Percentiles rank a stretch among this genome's conserved stretches.
Conservation (phyloP, 129 eudicot genomes). For the Pulicaria dysenterica region DNA sequence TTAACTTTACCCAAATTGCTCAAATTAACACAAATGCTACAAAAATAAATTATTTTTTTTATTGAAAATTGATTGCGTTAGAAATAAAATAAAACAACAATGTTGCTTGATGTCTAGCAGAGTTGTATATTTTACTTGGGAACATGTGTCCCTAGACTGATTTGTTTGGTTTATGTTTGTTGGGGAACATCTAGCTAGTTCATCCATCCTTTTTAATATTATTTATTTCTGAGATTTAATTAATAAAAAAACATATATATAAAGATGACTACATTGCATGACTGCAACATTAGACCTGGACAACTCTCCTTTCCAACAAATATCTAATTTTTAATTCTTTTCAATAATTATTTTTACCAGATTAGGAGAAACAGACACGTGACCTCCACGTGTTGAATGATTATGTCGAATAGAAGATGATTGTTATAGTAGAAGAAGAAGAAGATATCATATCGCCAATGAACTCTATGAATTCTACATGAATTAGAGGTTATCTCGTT, state of each 20-base stretch:
- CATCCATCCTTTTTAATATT: constrained; percentile 16
- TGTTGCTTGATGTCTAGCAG: constrained; percentile 17
- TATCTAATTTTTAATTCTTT: constrained; percentile 3
- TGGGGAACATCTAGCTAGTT: constrained; percentile 30
- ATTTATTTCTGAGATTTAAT: not conserved
- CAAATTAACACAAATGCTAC: no score
- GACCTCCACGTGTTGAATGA: constrained; percentile 3
- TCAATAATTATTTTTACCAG: not conserved
- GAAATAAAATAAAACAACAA: not conserved
- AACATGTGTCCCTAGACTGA: constrained; percentile 30
- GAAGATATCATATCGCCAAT: no score
- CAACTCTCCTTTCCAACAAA: constrained; percentile 34
- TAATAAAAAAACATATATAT: not conserved
- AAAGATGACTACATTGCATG: constrained; percentile 35
- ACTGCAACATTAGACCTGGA: constrained; percentile 26
- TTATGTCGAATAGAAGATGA: not conserved
- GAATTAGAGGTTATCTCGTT: no score
- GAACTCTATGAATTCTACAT: no score
- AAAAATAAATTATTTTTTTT: no score
- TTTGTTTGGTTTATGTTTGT: constrained; percentile 36
- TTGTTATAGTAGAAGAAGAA: no score
- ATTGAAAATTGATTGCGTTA: not conserved
- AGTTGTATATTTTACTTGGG: constrained; percentile 16
- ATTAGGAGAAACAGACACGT: constrained; percentile 3
- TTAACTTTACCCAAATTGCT: no score